phyloP scores from a whole-genome alignment of 208 protist genomes.

The Leishmania martiniquensis region DNA sequence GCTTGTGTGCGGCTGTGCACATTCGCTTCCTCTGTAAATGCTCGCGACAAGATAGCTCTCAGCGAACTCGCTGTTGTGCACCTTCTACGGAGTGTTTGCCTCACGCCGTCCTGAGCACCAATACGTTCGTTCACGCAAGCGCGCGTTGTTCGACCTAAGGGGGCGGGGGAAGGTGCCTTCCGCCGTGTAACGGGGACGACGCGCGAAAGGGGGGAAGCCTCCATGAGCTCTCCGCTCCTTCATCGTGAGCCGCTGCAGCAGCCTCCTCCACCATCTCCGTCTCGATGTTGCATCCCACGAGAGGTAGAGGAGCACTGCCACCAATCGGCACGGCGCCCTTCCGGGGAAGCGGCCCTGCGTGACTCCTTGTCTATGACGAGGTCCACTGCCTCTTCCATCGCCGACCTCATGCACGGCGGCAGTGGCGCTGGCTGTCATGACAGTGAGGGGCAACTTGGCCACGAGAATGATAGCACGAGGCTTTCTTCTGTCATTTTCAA shows the following conservation, averaged over 20 bases:
- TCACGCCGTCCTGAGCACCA: neutral
- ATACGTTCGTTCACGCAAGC: neutral
- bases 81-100: neutral
- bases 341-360: slow-evolving; percentile 6
- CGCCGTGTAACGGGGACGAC: neutral
- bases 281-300: slow-evolving; percentile 1
- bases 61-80: neutral
- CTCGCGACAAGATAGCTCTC: too few species aligned
- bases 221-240: slow-evolving; percentile 15
- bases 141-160: neutral
- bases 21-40: too few species aligned
- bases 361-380: slow-evolving; percentile 15
- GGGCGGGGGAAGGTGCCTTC: neutral
- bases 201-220: neutral
- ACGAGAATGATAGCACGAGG: neutral
- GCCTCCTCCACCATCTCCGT: slow-evolving; percentile 12
- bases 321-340: neutral
- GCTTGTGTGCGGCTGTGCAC: too few species aligned
- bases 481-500: neutral
- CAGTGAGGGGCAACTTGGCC: neutral
- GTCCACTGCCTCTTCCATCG: neutral
- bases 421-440: neutral
- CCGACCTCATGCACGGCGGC: neutral
- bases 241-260: slow-evolving; percentile 12
- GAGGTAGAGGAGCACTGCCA: slow-evolving; percentile 1